Evolutionary conservation across 1,139 yeast species (phyloP).

Genomic region (Hyphopichia wangnamkhiaoensis): DNA sequence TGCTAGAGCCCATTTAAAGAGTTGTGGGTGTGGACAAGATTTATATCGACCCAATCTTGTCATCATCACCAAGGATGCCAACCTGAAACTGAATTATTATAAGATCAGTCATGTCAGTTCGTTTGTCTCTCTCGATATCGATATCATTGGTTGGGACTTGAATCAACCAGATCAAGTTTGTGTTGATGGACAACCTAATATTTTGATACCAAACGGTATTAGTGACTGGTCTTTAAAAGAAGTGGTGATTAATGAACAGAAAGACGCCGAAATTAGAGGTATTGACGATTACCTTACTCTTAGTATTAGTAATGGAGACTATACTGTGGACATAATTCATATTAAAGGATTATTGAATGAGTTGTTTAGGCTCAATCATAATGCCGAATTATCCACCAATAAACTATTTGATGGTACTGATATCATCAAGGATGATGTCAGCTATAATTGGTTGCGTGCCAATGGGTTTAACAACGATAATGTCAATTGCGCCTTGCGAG

Average conservation of each 20-base stretch:
- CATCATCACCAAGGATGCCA: constrained; percentile 17
- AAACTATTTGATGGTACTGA: constrained; percentile 5
- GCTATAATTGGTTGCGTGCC: constrained; percentile 6
- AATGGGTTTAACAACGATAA: constrained; percentile 29
- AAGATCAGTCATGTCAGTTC: constrained; percentile 19
- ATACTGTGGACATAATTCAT: constrained; percentile 20
- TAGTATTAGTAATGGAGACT: constrained; percentile 30
- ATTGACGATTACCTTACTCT: constrained; percentile 32
- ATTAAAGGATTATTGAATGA: constrained; percentile 22
- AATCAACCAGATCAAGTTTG: constrained; percentile 13
- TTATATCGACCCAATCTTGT: constrained; percentile 30
- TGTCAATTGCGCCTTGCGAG: constrained; percentile 33
- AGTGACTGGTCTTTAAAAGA: constrained; percentile 20
- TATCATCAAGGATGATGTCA: constrained; percentile 10
- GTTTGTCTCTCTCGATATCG: constrained; percentile 20
- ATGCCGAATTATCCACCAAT: neutral
- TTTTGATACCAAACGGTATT: constrained; percentile 29
- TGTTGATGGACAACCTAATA: constrained; percentile 16
- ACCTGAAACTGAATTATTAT: constrained; percentile 14
- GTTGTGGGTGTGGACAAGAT: constrained; percentile 28
- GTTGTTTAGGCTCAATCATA: constrained; percentile 1
- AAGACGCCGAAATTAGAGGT: constrained; percentile 11
- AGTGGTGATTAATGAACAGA: constrained; percentile 1
- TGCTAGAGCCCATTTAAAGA: constrained; percentile 26
- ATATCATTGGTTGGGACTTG: constrained; percentile 16